phyloP scores from a whole-genome alignment of 139 green algal genomes.

The Chlorella sorokiniana region DNA sequence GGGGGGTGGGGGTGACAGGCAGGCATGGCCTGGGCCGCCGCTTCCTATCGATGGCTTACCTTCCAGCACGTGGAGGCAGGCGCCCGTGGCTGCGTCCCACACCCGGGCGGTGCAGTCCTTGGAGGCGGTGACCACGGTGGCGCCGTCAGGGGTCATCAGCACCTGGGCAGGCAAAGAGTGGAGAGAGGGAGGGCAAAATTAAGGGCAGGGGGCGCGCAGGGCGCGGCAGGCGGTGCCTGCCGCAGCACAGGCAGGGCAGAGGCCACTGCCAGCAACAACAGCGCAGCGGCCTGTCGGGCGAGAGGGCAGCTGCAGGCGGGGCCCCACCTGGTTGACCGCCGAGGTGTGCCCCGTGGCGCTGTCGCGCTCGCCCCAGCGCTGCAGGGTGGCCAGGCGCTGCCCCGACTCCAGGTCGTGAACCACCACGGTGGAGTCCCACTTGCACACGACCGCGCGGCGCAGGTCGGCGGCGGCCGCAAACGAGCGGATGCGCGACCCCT shows the following conservation, averaged over 20 bases:
- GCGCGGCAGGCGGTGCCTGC: not conserved
- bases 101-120: conserved; percentile 76
- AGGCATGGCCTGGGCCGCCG: too few species aligned
- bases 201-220: conserved; percentile 2
- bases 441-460: conserved; percentile 41
- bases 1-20: too few species aligned
- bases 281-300: not conserved
- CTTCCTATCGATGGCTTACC: not conserved
- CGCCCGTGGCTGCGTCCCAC: conserved; percentile 59
- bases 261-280: not conserved
- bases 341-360: conserved; percentile 52
- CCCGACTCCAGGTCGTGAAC: conserved; percentile 64
- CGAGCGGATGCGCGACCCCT: conserved; percentile 62
- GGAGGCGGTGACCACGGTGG: conserved; percentile 57
- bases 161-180: too few species aligned
- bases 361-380: conserved; percentile 58
- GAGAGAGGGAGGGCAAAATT: too few species aligned
- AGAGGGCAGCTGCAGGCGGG: not conserved
- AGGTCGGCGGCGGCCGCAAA: conserved; percentile 60
- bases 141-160: conserved; percentile 45
- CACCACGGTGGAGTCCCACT: conserved; percentile 70
- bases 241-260: not conserved
- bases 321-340: not conserved
- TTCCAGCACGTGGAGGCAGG: conserved; percentile 45
- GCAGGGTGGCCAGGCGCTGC: conserved; percentile 52